Conservation (phyloP, 2,329 filamentous ascomycete species). For the Monosporascus sp. region DNA sequence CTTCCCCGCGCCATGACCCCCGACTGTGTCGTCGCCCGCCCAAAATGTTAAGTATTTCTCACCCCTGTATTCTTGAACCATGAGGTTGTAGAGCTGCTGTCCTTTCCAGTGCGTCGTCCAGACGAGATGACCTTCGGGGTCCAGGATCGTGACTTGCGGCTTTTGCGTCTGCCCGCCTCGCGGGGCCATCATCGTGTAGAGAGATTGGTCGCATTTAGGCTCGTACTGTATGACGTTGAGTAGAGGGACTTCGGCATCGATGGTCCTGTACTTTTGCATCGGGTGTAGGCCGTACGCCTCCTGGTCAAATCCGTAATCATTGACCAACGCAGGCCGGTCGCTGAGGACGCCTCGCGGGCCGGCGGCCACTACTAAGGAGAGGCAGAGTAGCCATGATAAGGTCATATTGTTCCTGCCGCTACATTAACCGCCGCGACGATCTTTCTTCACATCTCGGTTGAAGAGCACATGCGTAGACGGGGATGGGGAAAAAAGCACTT, state of each 20-base stretch:
- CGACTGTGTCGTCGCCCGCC: conserved; percentile 41
- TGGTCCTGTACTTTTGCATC: conserved; percentile 27
- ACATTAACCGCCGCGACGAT: neutral
- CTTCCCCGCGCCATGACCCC: conserved; percentile 40
- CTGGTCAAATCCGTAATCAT: conserved; percentile 26
- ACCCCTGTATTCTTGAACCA: conserved; percentile 38
- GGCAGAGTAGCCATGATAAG: neutral
- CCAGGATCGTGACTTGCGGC: conserved; percentile 39
- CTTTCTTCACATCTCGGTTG: neutral
- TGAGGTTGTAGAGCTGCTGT: conserved; percentile 38
- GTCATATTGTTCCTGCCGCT: neutral
- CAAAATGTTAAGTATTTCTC: conserved; percentile 43
- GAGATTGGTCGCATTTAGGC: conserved; percentile 32
- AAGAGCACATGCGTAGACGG: too few relatives aligned
- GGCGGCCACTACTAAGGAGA: conserved; percentile 3
- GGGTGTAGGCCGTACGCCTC: conserved; percentile 30
- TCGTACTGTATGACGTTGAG: conserved; percentile 24
- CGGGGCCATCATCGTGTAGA: conserved; percentile 36
- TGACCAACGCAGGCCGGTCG: conserved; percentile 2
- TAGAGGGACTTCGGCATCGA: conserved; percentile 29
- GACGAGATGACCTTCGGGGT: conserved; percentile 37
- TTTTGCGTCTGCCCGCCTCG: conserved; percentile 28
- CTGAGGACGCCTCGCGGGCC: conserved; percentile 4
- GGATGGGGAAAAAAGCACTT: too few relatives aligned
- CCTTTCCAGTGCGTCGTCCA: conserved; percentile 34